These are phyloP conservation scores for Lenzites betulinus DNA, from an alignment of 768 basidiomycete genomes.

Conservation along the genomic window DNA sequence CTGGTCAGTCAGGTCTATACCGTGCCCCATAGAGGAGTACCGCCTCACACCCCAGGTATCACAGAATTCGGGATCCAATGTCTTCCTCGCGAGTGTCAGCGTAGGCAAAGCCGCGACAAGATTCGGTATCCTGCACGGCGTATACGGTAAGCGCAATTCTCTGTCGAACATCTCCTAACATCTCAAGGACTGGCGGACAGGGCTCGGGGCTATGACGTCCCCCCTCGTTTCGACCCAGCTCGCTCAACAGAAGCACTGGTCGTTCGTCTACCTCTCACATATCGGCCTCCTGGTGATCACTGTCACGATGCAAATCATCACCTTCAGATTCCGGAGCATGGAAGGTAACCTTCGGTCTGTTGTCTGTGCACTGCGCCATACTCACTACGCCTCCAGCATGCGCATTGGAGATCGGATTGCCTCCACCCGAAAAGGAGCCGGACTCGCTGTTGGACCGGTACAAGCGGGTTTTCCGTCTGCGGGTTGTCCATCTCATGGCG, in stretches of 20 bases:
- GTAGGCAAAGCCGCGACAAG: conserved; percentile 51
- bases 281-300: conserved; percentile 27
- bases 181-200: neutral
- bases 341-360: conserved; percentile 28
- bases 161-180: neutral
- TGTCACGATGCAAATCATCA: conserved; percentile 15
- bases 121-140: conserved; percentile 50
- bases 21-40: neutral
- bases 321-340: conserved; percentile 31
- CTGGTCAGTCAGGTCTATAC: neutral
- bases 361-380: too few species aligned
- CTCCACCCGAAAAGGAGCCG: conserved; percentile 32
- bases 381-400: conserved; percentile 45
- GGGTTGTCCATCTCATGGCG: conserved; percentile 43
- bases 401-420: conserved; percentile 52
- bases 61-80: conserved; percentile 69
- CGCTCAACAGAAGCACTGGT: conserved; percentile 38
- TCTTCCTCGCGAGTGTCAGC: conserved; percentile 62
- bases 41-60: neutral
- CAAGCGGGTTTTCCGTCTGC: conserved; percentile 45
- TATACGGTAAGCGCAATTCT: conserved; percentile 47
- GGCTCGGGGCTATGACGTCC: conserved; percentile 47
- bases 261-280: conserved; percentile 45
- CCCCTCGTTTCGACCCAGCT: conserved; percentile 58
- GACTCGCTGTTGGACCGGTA: conserved; percentile 39